Conservation (phyloP, 305 asterid species). For the Rubia peregrina region DNA sequence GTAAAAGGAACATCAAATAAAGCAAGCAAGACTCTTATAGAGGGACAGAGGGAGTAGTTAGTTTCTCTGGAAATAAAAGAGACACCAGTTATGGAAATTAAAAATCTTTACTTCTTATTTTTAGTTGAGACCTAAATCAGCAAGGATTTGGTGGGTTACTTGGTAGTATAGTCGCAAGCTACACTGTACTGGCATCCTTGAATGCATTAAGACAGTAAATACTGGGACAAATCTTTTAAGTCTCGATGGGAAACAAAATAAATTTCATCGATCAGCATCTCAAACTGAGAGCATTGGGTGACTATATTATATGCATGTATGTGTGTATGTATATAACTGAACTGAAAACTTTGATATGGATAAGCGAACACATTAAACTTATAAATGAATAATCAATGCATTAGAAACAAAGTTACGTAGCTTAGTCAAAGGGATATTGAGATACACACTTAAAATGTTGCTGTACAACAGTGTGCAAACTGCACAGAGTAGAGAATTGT, state of each 20-base stretch:
- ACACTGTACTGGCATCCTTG: neutral
- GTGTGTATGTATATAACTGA: no score
- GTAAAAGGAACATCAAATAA: no score
- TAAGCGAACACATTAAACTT: neutral
- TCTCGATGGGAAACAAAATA: neutral
- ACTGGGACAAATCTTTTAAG: neutral
- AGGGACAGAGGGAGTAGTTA: neutral
- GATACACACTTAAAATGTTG: neutral
- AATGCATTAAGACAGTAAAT: neutral
- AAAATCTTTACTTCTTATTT: neutral
- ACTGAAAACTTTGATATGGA: no score
- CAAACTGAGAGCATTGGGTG: neutral
- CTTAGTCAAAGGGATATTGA: no score
- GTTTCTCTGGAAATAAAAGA: neutral
- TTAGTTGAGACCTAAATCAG: neutral
- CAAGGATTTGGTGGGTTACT: neutral
- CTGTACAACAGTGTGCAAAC: neutral
- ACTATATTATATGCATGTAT: no score
- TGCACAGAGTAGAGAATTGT: neutral
- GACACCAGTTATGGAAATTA: neutral
- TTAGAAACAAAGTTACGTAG: neutral
- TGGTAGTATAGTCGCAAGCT: neutral
- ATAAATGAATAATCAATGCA: neutral
- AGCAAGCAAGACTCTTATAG: no score
- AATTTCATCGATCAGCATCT: neutral